phyloP scores from a whole-genome alignment of 345 rosid species.

The Geranium rotundifolium region DNA sequence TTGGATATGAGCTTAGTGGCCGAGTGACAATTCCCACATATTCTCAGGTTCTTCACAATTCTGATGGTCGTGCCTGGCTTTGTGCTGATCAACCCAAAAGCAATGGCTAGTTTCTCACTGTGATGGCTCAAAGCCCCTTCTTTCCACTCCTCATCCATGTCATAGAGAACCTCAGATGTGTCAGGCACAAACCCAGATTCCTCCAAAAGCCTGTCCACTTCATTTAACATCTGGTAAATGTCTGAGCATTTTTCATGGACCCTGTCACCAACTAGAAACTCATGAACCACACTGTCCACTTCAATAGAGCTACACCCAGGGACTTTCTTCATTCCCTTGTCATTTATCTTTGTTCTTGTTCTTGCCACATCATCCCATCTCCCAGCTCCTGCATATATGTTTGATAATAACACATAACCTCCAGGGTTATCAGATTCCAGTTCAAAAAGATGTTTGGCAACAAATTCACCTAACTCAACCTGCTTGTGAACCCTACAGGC shows the following conservation, averaged over 20 bases:
- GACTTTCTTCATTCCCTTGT: slow-evolving; percentile 55
- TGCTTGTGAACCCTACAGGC: slow-evolving; percentile 49
- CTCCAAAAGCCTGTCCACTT: slow-evolving; percentile 41
- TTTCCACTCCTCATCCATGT: slow-evolving; percentile 71
- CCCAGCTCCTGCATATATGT: slow-evolving; percentile 66
- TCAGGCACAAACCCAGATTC: slow-evolving; percentile 52
- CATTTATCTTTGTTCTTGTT: slow-evolving; percentile 39
- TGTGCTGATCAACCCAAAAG: slow-evolving; percentile 70
- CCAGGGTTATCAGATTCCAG: slow-evolving; percentile 51
- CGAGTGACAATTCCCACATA: slow-evolving; percentile 62
- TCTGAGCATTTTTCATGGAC: slow-evolving; percentile 43
- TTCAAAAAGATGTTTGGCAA: slow-evolving; percentile 39
- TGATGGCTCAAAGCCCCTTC: slow-evolving; percentile 63
- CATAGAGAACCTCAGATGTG: slow-evolving; percentile 56
- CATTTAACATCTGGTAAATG: slow-evolving; percentile 57
- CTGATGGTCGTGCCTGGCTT: slow-evolving; percentile 64
- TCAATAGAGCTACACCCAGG: slow-evolving; percentile 75
- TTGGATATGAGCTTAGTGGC: slow-evolving; percentile 64
- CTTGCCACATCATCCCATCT: slow-evolving; percentile 64
- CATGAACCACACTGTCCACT: slow-evolving; percentile 55
- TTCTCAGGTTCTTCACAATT: slow-evolving; percentile 72
- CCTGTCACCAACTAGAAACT: slow-evolving; percentile 66
- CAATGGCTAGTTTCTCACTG: slow-evolving; percentile 70
- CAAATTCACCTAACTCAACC: slow-evolving; percentile 42
- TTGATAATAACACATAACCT: slow-evolving; percentile 56